A percentile compares a stretch with the other conserved stretches of the same genome.
Conservation (phyloP, 108 stramenopile genomes). For the Nitzschia sp. region DNA sequence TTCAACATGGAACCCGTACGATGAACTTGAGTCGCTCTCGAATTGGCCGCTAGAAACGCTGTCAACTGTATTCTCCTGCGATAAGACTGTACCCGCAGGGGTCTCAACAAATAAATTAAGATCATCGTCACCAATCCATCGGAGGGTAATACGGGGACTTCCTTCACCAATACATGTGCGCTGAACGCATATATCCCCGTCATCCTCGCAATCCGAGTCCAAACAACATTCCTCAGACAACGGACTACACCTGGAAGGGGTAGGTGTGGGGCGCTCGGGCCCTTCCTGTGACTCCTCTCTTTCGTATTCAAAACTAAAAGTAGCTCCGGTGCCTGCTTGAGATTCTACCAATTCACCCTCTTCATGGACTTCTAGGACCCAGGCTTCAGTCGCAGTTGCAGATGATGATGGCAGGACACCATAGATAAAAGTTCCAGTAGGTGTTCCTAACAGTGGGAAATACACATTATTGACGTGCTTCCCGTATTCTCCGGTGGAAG, state of each 20-base stretch:
- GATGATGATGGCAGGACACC: conserved; percentile 9
- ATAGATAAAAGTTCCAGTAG: conserved; percentile 23
- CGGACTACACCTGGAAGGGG: conserved; percentile 24
- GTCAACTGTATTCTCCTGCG: conserved; percentile 9
- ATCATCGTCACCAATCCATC: conserved; percentile 37
- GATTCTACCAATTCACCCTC: conserved; percentile 24
- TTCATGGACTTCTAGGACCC: conserved; percentile 29
- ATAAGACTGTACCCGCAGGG: conserved; percentile 11
- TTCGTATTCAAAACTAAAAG: conserved; percentile 14
- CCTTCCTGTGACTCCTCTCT: conserved; percentile 10
- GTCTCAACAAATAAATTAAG: conserved; percentile 24
- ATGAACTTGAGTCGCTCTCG: conserved; percentile 3
- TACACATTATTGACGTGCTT: conserved; percentile 30
- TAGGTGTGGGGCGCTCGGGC: conserved; percentile 23
- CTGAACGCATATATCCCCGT: conserved; percentile 29
- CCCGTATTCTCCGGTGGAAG: conserved; percentile 7
- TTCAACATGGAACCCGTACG: conserved; percentile 35
- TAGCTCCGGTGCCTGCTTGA: conserved; percentile 23
- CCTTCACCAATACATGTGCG: conserved; percentile 36
- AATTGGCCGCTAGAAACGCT: conserved; percentile 19
- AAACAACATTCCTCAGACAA: conserved; percentile 33
- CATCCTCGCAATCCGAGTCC: conserved; percentile 21
- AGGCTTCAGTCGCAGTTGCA: neutral
- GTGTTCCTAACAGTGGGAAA: conserved; percentile 25
- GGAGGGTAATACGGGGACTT: conserved; percentile 27